These are phyloP conservation scores for Diospyros lotus DNA, from an alignment of 148 eudicot species.

Conservation along the genomic window DNA sequence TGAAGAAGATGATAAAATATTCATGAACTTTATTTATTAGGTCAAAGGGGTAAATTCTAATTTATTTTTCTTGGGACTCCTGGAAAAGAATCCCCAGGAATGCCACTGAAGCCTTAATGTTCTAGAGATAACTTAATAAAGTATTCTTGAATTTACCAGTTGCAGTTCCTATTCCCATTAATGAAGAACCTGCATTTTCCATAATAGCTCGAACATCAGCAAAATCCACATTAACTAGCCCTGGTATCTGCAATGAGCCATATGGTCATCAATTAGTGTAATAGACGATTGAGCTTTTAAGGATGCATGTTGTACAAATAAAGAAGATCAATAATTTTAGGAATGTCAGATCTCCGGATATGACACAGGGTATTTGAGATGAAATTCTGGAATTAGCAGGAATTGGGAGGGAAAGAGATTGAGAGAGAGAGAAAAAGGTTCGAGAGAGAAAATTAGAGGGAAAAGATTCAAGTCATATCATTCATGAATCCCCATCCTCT, in stretches of 20 bases:
- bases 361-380: not conserved
- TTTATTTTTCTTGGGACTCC: not conserved
- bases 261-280: constrained; percentile 9
- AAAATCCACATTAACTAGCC: constrained; percentile 97
- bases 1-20: not conserved
- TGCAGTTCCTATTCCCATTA: constrained; percentile 99
- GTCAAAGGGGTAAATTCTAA: not conserved
- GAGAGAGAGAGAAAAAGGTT: too few species aligned
- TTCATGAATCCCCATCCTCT: too few species aligned
- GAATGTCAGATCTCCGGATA: not conserved
- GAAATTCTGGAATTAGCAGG: too few species aligned
- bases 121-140: not conserved
- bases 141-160: constrained; percentile 51
- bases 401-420: too few species aligned
- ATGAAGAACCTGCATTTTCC: constrained; percentile 97
- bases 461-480: too few species aligned
- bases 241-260: constrained; percentile 63
- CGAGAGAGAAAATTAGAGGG: too few species aligned
- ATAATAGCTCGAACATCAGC: constrained; percentile 98
- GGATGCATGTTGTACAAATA: constrained; percentile 2
- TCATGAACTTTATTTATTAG: not conserved
- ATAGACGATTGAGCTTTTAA: not conserved
- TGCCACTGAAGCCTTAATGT: not conserved
- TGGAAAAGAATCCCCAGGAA: not conserved
- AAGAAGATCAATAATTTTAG: not conserved